Conservation (phyloP, 495 filamentous ascomycete genomes). For the Trichoderma gamsii region DNA sequence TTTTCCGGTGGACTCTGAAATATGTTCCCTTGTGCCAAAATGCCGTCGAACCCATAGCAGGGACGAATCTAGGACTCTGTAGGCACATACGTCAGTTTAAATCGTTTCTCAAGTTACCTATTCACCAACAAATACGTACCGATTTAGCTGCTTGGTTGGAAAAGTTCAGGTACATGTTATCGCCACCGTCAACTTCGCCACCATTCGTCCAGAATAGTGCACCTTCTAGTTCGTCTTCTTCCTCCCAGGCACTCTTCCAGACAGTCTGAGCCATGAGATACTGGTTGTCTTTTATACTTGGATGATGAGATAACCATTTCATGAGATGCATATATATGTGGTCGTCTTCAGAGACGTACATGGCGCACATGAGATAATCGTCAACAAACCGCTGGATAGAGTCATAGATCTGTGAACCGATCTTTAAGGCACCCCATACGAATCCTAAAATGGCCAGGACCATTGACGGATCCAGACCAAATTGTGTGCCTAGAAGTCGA, state of each 20-base stretch:
- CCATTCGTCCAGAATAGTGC: conserved; percentile 12
- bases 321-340: conserved; percentile 57
- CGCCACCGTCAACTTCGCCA: conserved; percentile 4
- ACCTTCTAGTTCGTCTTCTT: conserved; percentile 41
- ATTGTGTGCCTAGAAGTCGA: conserved; percentile 24
- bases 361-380: conserved; percentile 47
- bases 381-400: conserved; percentile 26
- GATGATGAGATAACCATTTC: conserved; percentile 53
- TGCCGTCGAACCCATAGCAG: conserved; percentile 33
- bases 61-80: conserved; percentile 33
- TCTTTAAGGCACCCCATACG: conserved; percentile 34
- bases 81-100: conserved; percentile 18
- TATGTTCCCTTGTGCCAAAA: conserved; percentile 39
- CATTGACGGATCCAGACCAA: conserved; percentile 36
- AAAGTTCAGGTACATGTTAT: conserved; percentile 37
- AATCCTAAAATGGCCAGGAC: conserved; percentile 32
- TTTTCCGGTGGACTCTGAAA: conserved; percentile 34
- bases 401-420: conserved; percentile 28
- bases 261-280: conserved; percentile 53
- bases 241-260: conserved; percentile 46
- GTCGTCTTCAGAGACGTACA: conserved; percentile 52
- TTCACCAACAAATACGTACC: conserved; percentile 18
- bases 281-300: conserved; percentile 45
- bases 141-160: conserved; percentile 36
- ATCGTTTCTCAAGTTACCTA: not conserved